These are phyloP conservation scores for Camelina hispida DNA, from an alignment of 345 rosid species.

Conservation along the genomic window DNA sequence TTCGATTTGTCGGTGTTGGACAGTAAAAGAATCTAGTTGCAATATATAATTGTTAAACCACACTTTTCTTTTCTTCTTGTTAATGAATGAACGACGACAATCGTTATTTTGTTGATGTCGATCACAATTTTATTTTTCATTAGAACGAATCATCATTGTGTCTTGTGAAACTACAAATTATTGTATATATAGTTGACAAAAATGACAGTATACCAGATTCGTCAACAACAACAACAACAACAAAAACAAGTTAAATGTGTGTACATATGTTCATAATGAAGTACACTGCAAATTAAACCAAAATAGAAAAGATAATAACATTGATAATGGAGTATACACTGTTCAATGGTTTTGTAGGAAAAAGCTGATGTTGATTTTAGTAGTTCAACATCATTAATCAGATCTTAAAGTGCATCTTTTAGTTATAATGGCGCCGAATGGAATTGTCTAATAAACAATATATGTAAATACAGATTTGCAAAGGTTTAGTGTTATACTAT, in stretches of 20 bases:
- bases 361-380: constrained; percentile 22
- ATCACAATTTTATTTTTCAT: background rate
- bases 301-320: background rate
- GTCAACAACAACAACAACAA: background rate
- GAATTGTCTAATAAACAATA: background rate
- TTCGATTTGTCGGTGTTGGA: background rate
- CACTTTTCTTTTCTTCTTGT: background rate
- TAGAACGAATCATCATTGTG: constrained; percentile 4
- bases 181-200: constrained; percentile 20
- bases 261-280: constrained; percentile 8
- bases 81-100: background rate
- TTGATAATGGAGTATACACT: constrained; percentile 7
- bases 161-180: background rate
- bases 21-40: background rate
- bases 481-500: background rate
- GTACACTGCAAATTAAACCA: no score
- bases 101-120: background rate
- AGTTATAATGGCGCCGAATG: constrained; percentile 29
- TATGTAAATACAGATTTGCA: background rate
- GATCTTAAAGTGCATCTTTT: constrained; percentile 1
- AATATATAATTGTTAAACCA: background rate
- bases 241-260: constrained; percentile 13
- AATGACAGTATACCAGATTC: constrained; percentile 18
- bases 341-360: constrained; percentile 1
- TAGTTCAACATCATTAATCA: constrained; percentile 9